Evolutionary conservation across 495 filamentous ascomycete species (phyloP).

Genomic region (Penicillium silybi): DNA sequence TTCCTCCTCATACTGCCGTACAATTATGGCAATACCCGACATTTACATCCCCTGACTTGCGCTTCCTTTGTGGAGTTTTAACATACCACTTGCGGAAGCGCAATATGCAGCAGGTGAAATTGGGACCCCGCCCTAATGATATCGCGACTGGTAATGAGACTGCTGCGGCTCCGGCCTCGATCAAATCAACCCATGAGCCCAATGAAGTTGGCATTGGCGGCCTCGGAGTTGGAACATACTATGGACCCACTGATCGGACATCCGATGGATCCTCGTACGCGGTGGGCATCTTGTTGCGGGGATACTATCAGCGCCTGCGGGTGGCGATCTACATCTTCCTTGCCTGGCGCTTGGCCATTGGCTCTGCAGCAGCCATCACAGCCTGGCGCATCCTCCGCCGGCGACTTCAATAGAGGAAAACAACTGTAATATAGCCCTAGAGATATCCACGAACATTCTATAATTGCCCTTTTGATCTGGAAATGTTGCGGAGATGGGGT

Average conservation of each 20-base stretch:
- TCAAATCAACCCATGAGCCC: slow-evolving; percentile 21
- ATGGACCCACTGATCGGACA: slow-evolving; percentile 28
- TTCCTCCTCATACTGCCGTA: slow-evolving; percentile 60
- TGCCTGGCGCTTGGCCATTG: slow-evolving; percentile 35
- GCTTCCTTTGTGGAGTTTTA: slow-evolving; percentile 55
- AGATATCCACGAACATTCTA: neutral
- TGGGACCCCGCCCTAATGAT: slow-evolving; percentile 33
- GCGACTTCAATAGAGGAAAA: neutral
- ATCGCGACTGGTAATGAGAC: slow-evolving; percentile 43
- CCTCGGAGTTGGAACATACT: slow-evolving; percentile 44
- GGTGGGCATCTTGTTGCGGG: slow-evolving; percentile 61
- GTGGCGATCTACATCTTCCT: slow-evolving; percentile 53
- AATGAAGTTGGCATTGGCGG: slow-evolving; percentile 46
- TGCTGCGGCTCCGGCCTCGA: slow-evolving; percentile 34
- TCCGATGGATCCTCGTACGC: slow-evolving; percentile 37
- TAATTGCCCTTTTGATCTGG: neutral
- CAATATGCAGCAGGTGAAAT: slow-evolving; percentile 44
- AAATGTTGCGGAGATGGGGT: neutral
- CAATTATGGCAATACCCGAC: slow-evolving; percentile 69
- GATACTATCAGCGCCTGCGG: slow-evolving; percentile 64
- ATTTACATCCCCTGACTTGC: slow-evolving; percentile 64
- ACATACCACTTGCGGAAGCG: slow-evolving; percentile 57
- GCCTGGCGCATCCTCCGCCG: slow-evolving; percentile 31
- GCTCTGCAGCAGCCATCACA: slow-evolving; percentile 30
- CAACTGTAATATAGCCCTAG: neutral